Conservation (phyloP, 139 green algal species). For the Micractinium conductrix region DNA sequence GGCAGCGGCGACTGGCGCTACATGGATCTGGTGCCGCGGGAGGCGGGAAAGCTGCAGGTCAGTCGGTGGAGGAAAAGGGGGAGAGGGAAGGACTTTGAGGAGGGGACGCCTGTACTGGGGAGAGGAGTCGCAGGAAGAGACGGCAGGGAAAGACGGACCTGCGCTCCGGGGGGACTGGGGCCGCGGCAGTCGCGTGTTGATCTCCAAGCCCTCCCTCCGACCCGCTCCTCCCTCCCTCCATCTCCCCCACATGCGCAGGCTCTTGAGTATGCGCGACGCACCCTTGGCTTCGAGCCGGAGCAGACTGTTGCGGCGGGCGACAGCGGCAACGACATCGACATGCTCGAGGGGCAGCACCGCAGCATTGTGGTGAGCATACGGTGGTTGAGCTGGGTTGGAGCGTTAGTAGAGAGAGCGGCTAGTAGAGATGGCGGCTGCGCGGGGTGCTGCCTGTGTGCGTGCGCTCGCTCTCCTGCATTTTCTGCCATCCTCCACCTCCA, state of each 20-base stretch:
- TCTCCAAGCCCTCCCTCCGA: not conserved
- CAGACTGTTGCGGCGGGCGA: constrained; percentile 62
- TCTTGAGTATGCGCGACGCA: constrained; percentile 47
- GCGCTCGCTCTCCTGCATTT: too few species aligned
- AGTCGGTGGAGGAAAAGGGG: not conserved
- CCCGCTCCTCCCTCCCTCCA: not conserved
- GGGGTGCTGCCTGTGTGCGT: too few species aligned
- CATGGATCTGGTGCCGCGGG: constrained; percentile 63
- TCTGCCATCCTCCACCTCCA: constrained; percentile 28
- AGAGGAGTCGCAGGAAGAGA: not conserved
- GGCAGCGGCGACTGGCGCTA: constrained; percentile 68
- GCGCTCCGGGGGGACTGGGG: too few species aligned
- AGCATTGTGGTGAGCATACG: constrained; percentile 15
- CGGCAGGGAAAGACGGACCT: too few species aligned
- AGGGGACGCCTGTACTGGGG: too few species aligned
- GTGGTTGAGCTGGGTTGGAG: too few species aligned
- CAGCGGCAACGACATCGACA: constrained; percentile 62
- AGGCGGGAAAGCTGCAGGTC: constrained; percentile 58
- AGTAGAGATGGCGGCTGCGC: too few species aligned
- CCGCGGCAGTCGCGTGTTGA: too few species aligned
- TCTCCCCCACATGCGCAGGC: constrained; percentile 19
- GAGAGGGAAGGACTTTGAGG: not conserved
- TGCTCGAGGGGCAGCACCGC: constrained; percentile 61
- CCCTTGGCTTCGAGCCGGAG: constrained; percentile 45
- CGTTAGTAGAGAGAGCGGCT: too few species aligned